These are phyloP conservation scores for Fusarium papillatum DNA, from an alignment of 2,329 filamentous ascomycete species.

Conservation along the genomic window DNA sequence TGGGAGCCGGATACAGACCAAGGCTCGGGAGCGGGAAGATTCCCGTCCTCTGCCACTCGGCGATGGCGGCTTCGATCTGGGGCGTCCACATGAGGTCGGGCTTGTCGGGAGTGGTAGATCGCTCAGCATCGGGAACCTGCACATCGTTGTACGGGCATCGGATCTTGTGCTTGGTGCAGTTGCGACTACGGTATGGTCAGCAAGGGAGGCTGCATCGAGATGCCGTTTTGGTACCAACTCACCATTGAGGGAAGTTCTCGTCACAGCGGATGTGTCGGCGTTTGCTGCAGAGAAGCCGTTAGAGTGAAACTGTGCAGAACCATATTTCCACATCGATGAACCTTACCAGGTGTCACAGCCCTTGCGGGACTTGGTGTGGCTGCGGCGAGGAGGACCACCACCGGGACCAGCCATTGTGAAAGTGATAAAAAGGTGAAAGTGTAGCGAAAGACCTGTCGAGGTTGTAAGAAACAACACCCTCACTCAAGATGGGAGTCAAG, in stretches of 20 bases:
- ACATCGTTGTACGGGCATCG: slow-evolving; percentile 98
- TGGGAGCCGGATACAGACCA: slow-evolving; percentile 80
- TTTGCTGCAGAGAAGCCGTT: slow-evolving; percentile 68
- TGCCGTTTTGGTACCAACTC: slow-evolving; percentile 48
- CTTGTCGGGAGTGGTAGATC: slow-evolving; percentile 72
- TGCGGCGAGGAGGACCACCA: slow-evolving; percentile 88
- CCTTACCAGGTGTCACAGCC: slow-evolving; percentile 91
- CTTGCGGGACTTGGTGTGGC: slow-evolving; percentile 99
- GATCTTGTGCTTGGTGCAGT: slow-evolving; percentile 99
- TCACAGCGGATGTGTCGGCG: slow-evolving; percentile 97
- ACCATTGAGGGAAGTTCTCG: slow-evolving; percentile 98
- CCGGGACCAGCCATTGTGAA: slow-evolving; percentile 89
- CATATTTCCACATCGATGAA: slow-evolving; percentile 5
- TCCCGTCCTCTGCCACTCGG: slow-evolving; percentile 87
- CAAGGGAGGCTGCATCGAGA: not conserved
- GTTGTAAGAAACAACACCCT: slow-evolving; percentile 26
- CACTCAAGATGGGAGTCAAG: slow-evolving; percentile 1
- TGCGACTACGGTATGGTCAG: slow-evolving; percentile 74
- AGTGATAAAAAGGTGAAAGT: slow-evolving; percentile 50
- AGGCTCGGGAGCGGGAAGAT: slow-evolving; percentile 89
- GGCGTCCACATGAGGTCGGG: slow-evolving; percentile 87
- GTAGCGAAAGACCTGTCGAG: slow-evolving; percentile 43
- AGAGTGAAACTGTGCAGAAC: slow-evolving; percentile 8
- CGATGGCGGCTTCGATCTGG: slow-evolving; percentile 85
- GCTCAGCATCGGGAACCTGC: slow-evolving; percentile 72